A percentile compares a stretch with the other conserved stretches of the same genome.
These are phyloP conservation scores for Licmophora abbreviata DNA, from an alignment of 108 stramenopile genomes.

Conservation along the genomic window DNA sequence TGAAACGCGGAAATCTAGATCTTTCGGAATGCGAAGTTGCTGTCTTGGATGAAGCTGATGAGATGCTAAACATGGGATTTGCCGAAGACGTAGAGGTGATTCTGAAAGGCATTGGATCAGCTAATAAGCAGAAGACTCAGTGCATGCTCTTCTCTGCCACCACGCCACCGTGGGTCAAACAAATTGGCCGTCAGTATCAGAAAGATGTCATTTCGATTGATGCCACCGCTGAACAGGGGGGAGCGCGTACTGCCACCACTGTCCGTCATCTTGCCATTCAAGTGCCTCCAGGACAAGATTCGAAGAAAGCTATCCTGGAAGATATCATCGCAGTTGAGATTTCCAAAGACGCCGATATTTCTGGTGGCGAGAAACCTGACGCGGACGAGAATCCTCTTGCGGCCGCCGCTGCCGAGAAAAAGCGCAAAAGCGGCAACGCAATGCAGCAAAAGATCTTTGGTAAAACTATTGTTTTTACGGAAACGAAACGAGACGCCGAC, in stretches of 20 bases:
- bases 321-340: constrained; percentile 93
- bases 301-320: constrained; percentile 72
- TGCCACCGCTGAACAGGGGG: constrained; percentile 67
- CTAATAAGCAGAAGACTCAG: constrained; percentile 75
- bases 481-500: constrained; percentile 91
- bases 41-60: constrained; percentile 98
- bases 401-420: constrained; percentile 74
- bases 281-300: constrained; percentile 77
- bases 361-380: constrained; percentile 32
- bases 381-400: constrained; percentile 80
- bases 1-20: constrained; percentile 87
- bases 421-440: constrained; percentile 42
- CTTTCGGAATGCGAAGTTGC: constrained; percentile 72
- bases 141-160: constrained; percentile 97
- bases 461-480: constrained; percentile 96
- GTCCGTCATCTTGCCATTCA: constrained; percentile 93
- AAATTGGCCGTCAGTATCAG: constrained; percentile 88
- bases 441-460: constrained; percentile 92
- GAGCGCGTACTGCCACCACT: constrained; percentile 87
- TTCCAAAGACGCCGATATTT: constrained; percentile 53
- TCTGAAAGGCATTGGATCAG: constrained; percentile 61
- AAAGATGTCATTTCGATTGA: constrained; percentile 85
- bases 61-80: constrained; percentile 99
- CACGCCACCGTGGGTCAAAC: constrained; percentile 92
- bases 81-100: constrained; percentile 96